Percentiles rank a stretch among this genome's conserved stretches.
These are phyloP conservation scores for Fusarium temperatum DNA, from an alignment of 2,329 filamentous ascomycete genomes.

Conservation along the genomic window DNA sequence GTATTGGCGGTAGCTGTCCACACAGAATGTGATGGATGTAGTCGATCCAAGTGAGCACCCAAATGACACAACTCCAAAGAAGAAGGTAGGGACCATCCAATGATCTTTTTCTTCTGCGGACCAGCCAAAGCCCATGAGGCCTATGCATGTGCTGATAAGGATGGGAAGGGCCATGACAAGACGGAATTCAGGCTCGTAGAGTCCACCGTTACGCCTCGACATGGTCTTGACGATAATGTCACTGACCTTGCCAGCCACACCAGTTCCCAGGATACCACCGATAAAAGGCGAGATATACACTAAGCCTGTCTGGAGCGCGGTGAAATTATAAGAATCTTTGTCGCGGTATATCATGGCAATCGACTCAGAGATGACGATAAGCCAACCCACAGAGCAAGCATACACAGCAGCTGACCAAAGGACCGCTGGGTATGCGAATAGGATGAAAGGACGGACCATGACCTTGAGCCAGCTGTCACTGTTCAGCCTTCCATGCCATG, in stretches of 20 bases:
- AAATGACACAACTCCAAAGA: conserved; percentile 92
- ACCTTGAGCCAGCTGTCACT: conserved; percentile 83
- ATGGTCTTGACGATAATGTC: conserved; percentile 86
- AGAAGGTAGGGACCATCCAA: conserved; percentile 93
- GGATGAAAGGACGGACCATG: conserved; percentile 80
- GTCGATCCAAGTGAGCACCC: conserved; percentile 91
- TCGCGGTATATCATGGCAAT: conserved; percentile 82
- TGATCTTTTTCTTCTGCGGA: conserved; percentile 76
- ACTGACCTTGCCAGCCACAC: conserved; percentile 86
- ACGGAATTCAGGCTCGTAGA: conserved; percentile 95
- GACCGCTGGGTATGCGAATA: conserved; percentile 88
- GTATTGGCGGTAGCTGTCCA: conserved; percentile 93
- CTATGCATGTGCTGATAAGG: conserved; percentile 78
- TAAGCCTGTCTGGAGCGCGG: conserved; percentile 80
- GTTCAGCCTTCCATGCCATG: conserved; percentile 81
- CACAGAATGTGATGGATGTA: conserved; percentile 91
- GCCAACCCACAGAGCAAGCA: conserved; percentile 88
- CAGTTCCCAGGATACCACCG: conserved; percentile 89
- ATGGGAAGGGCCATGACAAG: conserved; percentile 89
- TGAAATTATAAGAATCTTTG: conserved; percentile 78
- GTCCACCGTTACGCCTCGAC: conserved; percentile 85
- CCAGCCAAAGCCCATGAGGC: conserved; percentile 98
- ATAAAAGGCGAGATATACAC: conserved; percentile 92
- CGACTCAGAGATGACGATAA: conserved; percentile 92
- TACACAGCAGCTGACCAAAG: conserved; percentile 90